Percentiles rank a stretch among this genome's conserved stretches.
phyloP scores from a whole-genome alignment of 2,329 filamentous ascomycete species.

The Penicillium sp. region DNA sequence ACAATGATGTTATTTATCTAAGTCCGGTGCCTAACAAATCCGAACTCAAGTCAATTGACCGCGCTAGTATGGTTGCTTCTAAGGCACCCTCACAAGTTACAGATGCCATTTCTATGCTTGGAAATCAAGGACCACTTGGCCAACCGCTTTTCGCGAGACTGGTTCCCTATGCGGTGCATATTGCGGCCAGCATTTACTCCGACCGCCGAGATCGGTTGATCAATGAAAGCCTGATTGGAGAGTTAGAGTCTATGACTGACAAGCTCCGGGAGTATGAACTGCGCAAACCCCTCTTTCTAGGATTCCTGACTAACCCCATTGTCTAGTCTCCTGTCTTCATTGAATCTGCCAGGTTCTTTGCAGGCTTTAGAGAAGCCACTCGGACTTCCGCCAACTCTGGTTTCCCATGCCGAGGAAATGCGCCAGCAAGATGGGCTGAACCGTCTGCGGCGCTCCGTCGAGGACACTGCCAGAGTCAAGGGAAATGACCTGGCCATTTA shows the following conservation, averaged over 20 bases:
- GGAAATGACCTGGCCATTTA: conserved; percentile 75
- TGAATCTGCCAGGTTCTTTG: conserved; percentile 87
- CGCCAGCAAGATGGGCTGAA: conserved; percentile 85
- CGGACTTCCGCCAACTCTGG: conserved; percentile 78
- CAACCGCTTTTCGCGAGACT: conserved; percentile 84
- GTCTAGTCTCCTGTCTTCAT: conserved; percentile 64
- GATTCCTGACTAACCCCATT: conserved; percentile 9
- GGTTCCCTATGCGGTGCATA: conserved; percentile 92
- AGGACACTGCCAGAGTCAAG: conserved; percentile 89
- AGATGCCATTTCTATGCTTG: conserved; percentile 76
- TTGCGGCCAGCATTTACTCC: conserved; percentile 93
- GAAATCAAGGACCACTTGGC: conserved; percentile 77
- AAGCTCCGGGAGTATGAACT: conserved; percentile 67
- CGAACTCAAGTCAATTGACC: conserved; percentile 80
- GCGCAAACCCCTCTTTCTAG: neutral
- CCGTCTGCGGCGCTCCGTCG: conserved; percentile 74
- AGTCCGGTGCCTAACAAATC: conserved; percentile 82
- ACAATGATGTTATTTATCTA: conserved; percentile 95
- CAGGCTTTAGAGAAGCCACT: conserved; percentile 95
- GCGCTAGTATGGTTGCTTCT: conserved; percentile 83
- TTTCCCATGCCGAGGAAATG: conserved; percentile 91
- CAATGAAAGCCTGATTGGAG: conserved; percentile 81
- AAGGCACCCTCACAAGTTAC: conserved; percentile 79
- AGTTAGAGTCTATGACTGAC: conserved; percentile 78
- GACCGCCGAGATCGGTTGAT: conserved; percentile 88